Percentiles rank a stretch among this genome's conserved stretches.
phyloP scores from a whole-genome alignment of 441 rosid species.

The Gossypium trilobum region DNA sequence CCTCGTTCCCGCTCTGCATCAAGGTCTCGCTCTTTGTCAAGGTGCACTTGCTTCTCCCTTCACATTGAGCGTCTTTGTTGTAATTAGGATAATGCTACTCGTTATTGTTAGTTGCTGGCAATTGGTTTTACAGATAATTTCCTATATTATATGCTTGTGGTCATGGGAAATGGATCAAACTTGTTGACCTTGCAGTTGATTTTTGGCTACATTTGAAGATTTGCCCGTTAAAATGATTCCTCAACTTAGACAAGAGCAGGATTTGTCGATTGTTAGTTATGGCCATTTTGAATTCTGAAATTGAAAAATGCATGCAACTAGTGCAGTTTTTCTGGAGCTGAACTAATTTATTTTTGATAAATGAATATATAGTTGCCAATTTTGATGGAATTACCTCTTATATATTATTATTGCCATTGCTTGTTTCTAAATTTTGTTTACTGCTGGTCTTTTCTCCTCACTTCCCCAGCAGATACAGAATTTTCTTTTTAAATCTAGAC shows the following conservation, averaged over 20 bases:
- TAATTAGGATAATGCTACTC: neutral
- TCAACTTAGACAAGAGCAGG: neutral
- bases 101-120: neutral
- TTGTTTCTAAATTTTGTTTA: neutral
- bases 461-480: neutral
- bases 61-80: neutral
- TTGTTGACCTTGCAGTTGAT: too few species aligned
- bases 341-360: neutral
- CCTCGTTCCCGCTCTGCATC: constrained; percentile 53
- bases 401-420: neutral
- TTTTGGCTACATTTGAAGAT: neutral
- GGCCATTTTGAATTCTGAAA: neutral
- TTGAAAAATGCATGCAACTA: neutral
- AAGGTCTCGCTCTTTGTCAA: constrained; percentile 52
- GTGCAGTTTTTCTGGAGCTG: neutral
- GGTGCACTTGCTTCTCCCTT: constrained; percentile 34
- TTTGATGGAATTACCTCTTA: neutral
- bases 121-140: neutral
- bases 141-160: neutral
- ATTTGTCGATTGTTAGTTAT: neutral
- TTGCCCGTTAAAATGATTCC: neutral
- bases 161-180: neutral
- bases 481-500: neutral
- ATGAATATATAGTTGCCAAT: neutral
- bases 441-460: neutral